These are phyloP conservation scores for Fusarium nisikadoi DNA, from an alignment of 2,329 filamentous ascomycete species.

Conservation along the genomic window DNA sequence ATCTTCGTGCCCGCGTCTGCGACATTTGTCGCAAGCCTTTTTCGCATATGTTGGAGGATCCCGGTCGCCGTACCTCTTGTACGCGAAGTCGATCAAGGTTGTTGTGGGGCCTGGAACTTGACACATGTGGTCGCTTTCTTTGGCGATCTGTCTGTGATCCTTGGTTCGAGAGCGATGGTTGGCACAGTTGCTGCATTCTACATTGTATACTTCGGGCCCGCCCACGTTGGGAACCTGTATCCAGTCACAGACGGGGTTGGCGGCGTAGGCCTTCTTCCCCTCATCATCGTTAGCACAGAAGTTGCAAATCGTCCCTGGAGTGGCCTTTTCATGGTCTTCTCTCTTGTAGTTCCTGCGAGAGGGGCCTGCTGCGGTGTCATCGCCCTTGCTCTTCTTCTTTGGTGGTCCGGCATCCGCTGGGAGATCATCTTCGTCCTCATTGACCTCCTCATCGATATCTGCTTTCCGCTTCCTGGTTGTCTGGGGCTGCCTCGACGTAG, in stretches of 20 bases:
- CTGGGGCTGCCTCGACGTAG: background rate
- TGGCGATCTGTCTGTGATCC: background rate
- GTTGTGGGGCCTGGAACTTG: background rate
- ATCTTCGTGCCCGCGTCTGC: accelerated
- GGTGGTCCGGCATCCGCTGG: background rate
- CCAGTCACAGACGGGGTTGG: background rate
- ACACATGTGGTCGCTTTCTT: conserved; percentile 2
- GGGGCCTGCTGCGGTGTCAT: background rate
- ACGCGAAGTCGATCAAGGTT: background rate
- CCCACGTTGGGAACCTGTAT: background rate
- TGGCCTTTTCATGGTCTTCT: background rate
- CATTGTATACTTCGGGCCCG: background rate
- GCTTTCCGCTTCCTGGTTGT: background rate
- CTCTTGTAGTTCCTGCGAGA: background rate
- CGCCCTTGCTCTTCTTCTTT: background rate
- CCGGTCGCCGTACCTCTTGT: conserved; percentile 18
- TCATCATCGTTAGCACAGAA: conserved; percentile 24
- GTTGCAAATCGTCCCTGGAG: background rate
- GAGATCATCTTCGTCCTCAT: background rate
- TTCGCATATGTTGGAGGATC: conserved; percentile 7
- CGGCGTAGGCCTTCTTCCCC: conserved; percentile 1
- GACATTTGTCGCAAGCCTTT: conserved; percentile 2
- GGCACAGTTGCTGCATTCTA: conserved; percentile 36
- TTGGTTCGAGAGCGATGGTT: conserved; percentile 21
- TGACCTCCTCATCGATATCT: background rate